Evolutionary conservation across 352 stramenopile species (phyloP), one percentile per base, ranked within the genome.

Genomic region (Phytophthora melonis): DNA sequence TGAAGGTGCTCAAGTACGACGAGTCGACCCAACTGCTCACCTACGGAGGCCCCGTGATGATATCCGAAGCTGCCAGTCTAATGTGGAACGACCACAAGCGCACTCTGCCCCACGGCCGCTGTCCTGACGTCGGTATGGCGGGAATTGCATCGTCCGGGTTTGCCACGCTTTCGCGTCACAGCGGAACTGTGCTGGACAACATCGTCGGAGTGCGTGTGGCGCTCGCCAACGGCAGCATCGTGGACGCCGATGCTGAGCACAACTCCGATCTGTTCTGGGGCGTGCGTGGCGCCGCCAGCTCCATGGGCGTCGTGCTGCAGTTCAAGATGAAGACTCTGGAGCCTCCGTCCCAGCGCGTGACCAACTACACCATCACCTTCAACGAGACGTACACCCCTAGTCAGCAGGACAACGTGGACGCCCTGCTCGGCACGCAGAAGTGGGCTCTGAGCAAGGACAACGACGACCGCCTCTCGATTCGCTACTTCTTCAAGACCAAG

Each of bases 131-230:
- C 58, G 58, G 58, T 9, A 65, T 65, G 58, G 47, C 58, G 3
- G 43, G 58, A 14, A 36, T 65, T 8, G 58, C 58, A 19, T 32
- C 58, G n/a, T 65, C 58, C 21, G 58, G 58, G 5, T 57, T 65
- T 25, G 58, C 23, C 5, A 65, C 58, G 5, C 49, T 65, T 34
- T 65, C 58, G 32, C 58, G 58, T 11, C 43, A 47, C 43, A 57
- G 58, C 58, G 58, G 58, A 21, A 57, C 58, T n/a, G 43, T 65
- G 13, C 58, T 65, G 14, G 58, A 65, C 27, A 65, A 65, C 45
- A 57, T 65, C 18, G 58, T 57, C 16, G 41, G 43, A 10, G 58
- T 57, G 23, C 58, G 58, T 19, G 58, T 65, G 5, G 58, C 58
- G 21, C 45, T 65, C 14, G 58, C 58, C 4, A 65, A 65, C 43